These are phyloP conservation scores for Cetradonia linearis DNA, from an alignment of 495 filamentous ascomycete species.

Conservation along the genomic window DNA sequence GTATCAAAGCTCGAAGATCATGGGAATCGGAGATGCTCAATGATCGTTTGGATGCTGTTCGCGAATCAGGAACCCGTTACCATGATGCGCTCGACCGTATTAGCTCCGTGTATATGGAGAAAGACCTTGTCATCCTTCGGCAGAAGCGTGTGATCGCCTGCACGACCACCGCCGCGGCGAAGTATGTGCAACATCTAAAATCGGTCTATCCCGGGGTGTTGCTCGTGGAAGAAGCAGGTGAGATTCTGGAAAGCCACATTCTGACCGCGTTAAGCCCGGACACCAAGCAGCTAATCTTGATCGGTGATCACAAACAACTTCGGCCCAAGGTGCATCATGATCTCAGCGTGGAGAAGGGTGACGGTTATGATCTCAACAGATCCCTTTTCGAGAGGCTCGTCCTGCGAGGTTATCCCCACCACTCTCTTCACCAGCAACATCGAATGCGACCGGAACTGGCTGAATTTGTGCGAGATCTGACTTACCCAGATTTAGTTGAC, in stretches of 20 bases:
- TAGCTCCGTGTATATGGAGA: too few species aligned
- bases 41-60: not conserved
- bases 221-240: constrained; percentile 70
- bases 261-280: constrained; percentile 49
- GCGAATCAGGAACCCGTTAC: constrained; percentile 13
- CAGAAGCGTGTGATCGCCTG: constrained; percentile 58
- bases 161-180: constrained; percentile 68
- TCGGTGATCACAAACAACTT: constrained; percentile 72
- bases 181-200: constrained; percentile 43
- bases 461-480: constrained; percentile 44
- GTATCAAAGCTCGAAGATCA: not conserved
- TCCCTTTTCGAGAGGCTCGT: constrained; percentile 68
- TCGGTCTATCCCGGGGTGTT: constrained; percentile 44
- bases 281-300: constrained; percentile 59
- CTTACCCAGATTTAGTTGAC: constrained; percentile 57
- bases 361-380: constrained; percentile 58
- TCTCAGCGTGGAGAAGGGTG: constrained; percentile 55
- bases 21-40: not conserved
- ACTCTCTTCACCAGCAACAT: constrained; percentile 52
- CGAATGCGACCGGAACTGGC: constrained; percentile 67
- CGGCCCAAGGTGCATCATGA: constrained; percentile 58
- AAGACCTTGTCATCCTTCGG: too few species aligned
- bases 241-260: constrained; percentile 65
- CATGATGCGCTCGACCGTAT: constrained; percentile 35
- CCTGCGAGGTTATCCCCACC: constrained; percentile 42